Percentiles rank a stretch among this genome's conserved stretches.
Conservation (phyloP, 108 stramenopile species). For the Epithemia pelagica region DNA sequence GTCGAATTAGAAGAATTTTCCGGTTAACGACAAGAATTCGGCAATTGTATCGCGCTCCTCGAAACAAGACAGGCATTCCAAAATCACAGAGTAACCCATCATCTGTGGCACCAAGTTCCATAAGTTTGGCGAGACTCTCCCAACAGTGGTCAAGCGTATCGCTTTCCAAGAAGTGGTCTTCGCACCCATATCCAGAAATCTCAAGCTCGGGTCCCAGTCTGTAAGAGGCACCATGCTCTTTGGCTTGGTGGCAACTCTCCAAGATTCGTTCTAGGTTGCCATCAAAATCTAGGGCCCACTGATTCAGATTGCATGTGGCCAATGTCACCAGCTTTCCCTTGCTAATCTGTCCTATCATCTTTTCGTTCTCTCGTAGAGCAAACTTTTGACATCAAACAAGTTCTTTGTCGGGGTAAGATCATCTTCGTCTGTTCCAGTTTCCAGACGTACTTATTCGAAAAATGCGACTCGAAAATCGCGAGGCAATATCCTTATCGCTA, state of each 20-base stretch:
- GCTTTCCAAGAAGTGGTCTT: slow-evolving; percentile 95
- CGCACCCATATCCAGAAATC: slow-evolving; percentile 95
- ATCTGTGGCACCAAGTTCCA: slow-evolving; percentile 73
- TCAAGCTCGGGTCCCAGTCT: slow-evolving; percentile 97
- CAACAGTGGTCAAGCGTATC: slow-evolving; percentile 97
- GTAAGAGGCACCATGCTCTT: slow-evolving; percentile 75
- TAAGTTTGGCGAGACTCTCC: slow-evolving; percentile 68
- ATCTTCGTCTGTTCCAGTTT: no score
- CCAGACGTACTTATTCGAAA: no score
- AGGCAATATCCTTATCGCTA: no score
- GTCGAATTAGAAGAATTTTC: slow-evolving; percentile 81
- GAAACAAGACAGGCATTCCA: slow-evolving; percentile 87
- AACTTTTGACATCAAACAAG: no score
- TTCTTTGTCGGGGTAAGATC: no score
- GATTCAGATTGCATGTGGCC: slow-evolving; percentile 96
- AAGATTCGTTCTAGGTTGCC: slow-evolving; percentile 84
- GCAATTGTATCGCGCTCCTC: slow-evolving; percentile 93
- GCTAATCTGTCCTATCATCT: neutral
- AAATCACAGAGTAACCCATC: slow-evolving; percentile 86
- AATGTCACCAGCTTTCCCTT: slow-evolving; percentile 58
- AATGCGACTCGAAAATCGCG: no score
- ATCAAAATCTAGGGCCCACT: slow-evolving; percentile 98
- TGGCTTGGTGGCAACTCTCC: slow-evolving; percentile 74
- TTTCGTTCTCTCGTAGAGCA: no score
- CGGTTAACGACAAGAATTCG: slow-evolving; percentile 77